Evolutionary conservation across 139 green algal species (phyloP).

Genomic region (Auxenochlorella pyrenoidosa): DNA sequence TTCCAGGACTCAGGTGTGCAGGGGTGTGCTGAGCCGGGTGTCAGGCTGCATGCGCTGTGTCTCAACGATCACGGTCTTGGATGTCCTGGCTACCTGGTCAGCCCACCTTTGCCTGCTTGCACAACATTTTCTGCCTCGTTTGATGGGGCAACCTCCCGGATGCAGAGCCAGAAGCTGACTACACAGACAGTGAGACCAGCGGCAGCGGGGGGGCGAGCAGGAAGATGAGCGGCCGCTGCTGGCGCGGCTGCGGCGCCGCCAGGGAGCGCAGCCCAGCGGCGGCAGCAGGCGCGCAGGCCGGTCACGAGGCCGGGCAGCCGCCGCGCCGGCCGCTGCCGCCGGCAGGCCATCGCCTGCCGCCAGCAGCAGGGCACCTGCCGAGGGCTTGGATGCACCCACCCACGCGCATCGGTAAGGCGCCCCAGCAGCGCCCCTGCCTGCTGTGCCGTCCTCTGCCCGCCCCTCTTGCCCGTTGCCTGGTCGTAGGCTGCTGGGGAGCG

Average conservation of each 20-base stretch:
- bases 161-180: background rate
- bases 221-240: background rate
- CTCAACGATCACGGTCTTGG: no score
- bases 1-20: background rate
- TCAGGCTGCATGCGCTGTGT: background rate
- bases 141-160: no score
- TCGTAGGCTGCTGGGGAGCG: no score
- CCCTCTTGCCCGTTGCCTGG: no score
- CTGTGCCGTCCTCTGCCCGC: background rate
- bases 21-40: background rate
- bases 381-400: background rate
- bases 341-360: background rate
- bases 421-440: no score
- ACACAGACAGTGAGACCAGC: background rate
- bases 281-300: background rate
- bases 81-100: no score
- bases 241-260: background rate
- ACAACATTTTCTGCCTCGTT: no score
- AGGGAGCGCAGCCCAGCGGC: background rate
- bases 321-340: background rate
- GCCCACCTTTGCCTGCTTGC: background rate
- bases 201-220: background rate
- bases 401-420: background rate
- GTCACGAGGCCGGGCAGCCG: no score
- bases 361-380: background rate